These are phyloP conservation scores for Leccinum subgranulosum DNA, from an alignment of 768 basidiomycete genomes.

Conservation along the genomic window DNA sequence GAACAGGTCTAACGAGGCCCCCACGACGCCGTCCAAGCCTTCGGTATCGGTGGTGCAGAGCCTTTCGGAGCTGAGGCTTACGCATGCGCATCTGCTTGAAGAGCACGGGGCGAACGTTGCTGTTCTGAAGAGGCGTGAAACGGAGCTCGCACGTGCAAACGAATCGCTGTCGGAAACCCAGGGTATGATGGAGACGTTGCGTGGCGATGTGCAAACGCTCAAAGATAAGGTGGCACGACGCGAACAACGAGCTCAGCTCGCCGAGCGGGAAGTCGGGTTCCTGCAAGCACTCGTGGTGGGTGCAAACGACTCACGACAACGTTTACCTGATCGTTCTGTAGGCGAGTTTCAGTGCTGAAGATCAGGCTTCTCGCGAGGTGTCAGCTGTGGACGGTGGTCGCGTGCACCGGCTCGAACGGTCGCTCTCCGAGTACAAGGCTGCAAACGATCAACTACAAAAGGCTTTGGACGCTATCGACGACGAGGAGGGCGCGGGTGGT, in stretches of 20 bases:
- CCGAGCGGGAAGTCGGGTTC: constrained; percentile 65
- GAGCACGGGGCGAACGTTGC: constrained; percentile 60
- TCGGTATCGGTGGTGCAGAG: constrained; percentile 56
- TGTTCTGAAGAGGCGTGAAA: constrained; percentile 50
- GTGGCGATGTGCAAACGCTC: constrained; percentile 36
- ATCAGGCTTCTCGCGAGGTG: constrained; percentile 35
- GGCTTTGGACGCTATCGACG: constrained; percentile 47
- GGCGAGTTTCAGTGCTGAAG: constrained; percentile 66
- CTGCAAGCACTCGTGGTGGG: constrained; percentile 64
- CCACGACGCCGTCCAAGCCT: constrained; percentile 40
- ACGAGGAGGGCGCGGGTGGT: constrained; percentile 29
- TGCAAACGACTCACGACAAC: constrained; percentile 4
- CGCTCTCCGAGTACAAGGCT: constrained; percentile 54
- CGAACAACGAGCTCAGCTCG: constrained; percentile 39
- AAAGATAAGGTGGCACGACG: constrained; percentile 38
- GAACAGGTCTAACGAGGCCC: constrained; percentile 30
- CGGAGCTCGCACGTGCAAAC: constrained; percentile 44
- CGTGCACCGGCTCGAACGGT: constrained; percentile 51
- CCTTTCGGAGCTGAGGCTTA: constrained; percentile 57
- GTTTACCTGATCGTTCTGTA: constrained; percentile 21
- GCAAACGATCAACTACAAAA: constrained; percentile 43
- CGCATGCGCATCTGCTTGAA: constrained; percentile 62
- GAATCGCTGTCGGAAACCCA: constrained; percentile 36
- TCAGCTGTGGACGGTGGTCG: constrained; percentile 31
- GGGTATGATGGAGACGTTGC: constrained; percentile 31